phyloP scores from a whole-genome alignment of 2,329 filamentous ascomycete species.

The Neopestalotiopsis clavispora region DNA sequence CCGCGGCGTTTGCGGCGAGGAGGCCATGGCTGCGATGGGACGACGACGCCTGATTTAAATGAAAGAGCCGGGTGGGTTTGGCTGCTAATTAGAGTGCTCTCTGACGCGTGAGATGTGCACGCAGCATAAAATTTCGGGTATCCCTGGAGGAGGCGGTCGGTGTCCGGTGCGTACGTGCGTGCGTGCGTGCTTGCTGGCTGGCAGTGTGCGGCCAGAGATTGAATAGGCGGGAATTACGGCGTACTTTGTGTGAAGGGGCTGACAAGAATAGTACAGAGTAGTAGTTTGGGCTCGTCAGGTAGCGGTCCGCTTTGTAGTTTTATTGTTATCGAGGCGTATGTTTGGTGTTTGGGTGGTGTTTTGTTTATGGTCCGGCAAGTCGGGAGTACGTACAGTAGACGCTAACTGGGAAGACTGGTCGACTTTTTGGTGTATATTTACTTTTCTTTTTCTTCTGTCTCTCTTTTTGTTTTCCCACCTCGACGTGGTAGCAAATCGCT shows the following conservation, averaged over 20 bases:
- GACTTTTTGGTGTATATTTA: constrained; percentile 7
- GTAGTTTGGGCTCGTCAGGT: not conserved
- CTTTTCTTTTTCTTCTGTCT: not conserved
- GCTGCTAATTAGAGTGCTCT: not conserved
- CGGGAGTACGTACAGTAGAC: not conserved
- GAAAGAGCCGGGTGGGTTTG: not conserved
- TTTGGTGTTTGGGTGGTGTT: not conserved
- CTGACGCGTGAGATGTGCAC: not conserved
- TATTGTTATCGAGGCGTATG: not conserved
- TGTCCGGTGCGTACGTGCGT: not conserved
- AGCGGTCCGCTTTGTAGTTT: not conserved
- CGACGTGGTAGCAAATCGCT: constrained; percentile 22
- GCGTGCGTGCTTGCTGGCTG: no score
- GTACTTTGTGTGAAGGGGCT: not conserved
- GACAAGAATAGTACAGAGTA: not conserved
- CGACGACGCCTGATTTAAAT: not conserved
- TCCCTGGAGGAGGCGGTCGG: not conserved
- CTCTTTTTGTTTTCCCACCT: not conserved
- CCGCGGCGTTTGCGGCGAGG: constrained; percentile 59
- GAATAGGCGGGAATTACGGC: not conserved
- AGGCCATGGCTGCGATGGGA: constrained; percentile 41
- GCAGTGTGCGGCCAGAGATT: not conserved
- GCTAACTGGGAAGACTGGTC: not conserved
- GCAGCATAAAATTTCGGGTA: not conserved
- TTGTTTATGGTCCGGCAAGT: not conserved